Evolutionary conservation across 768 basidiomycete species (phyloP), one percentile per base, ranked within the genome.

Genomic region (Leccinum imitatum): DNA sequence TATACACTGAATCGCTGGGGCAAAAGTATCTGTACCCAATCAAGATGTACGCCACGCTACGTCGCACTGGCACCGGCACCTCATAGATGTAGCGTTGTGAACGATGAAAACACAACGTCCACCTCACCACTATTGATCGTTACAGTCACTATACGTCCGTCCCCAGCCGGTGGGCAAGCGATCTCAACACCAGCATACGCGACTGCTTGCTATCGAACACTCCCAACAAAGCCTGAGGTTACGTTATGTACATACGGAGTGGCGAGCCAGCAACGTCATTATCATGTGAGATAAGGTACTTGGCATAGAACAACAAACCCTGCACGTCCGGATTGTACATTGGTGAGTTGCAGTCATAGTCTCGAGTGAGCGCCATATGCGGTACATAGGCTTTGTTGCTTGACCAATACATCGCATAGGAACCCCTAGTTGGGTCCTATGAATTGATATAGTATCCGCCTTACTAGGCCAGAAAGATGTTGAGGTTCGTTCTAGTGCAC

Each of bases 361-460:
- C 41, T 44, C 17, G 8, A 39, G 15, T 17, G 14, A 37, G 37
- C 37, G 37, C 7, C 15, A 15, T 37, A 37, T 37, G 39, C 31
- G 6, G 23, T 21, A 33, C 25, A 59, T 19, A 27, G 15, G 23
- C 6, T 44, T 35, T 33, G 51, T 50, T 47, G 27, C 27, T n/a
- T 31, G 41, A 19, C 10, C 19, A 27, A 14, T 7, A 9, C 25
- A 27, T 41, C 50, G 11, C n/a, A 11, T 35, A 15, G 3, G n/a
- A 31, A 7, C 11, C 6, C 6, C 63, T 61, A 93, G 72, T 93
- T 94, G 1, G 93, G 90, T 3, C 93, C 93, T 68, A 95, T 85
- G 61, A 95, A 91, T 68, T 95, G 93, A 71, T 93, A 95, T 67
- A 95, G 63, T 63, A 95, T 84, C 59, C 87, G 79, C 62, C 92